Evolutionary conservation across 352 stramenopile species (phyloP).

Genomic region (Phytophthora meadii): DNA sequence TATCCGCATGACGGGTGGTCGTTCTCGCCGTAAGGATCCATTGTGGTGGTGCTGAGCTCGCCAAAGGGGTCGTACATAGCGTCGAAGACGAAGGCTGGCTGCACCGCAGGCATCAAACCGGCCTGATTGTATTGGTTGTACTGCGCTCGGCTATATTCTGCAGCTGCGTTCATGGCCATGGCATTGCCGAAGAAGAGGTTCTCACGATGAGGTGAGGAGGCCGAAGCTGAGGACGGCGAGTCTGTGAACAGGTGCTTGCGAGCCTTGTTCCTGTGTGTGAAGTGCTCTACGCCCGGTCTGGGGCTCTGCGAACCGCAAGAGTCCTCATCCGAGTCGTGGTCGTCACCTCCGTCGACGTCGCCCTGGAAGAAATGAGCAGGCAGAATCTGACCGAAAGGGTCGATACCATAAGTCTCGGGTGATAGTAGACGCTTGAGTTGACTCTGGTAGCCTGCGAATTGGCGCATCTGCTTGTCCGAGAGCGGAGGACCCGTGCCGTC

Average conservation of each 20-base stretch:
- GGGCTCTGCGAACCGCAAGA: conserved; percentile 50
- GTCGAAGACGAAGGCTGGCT: conserved; percentile 45
- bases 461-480: conserved; percentile 80
- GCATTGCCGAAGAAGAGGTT: conserved; percentile 43
- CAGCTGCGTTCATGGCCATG: conserved; percentile 33
- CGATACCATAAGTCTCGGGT: conserved; percentile 83
- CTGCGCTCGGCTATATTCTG: conserved; percentile 31
- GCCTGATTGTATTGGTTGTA: conserved; percentile 34
- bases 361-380: conserved; percentile 45
- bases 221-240: conserved; percentile 47
- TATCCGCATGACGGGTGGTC: conserved; percentile 57
- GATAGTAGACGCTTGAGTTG: conserved; percentile 83
- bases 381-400: conserved; percentile 63
- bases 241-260: conserved; percentile 55
- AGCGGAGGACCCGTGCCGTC: conserved; percentile 51
- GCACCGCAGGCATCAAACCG: conserved; percentile 21
- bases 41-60: conserved; percentile 42
- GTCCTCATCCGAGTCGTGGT: conserved; percentile 69
- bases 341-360: conserved; percentile 41
- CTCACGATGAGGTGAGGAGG: conserved; percentile 41
- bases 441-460: conserved; percentile 69
- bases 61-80: conserved; percentile 53
- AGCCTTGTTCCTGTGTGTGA: conserved; percentile 44
- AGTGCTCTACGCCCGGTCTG: conserved; percentile 30
- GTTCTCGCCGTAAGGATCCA: conserved; percentile 59